Base-by-base conservation (phyloP, 768 basidiomycete species). In the Agaricus blazei region DNA sequence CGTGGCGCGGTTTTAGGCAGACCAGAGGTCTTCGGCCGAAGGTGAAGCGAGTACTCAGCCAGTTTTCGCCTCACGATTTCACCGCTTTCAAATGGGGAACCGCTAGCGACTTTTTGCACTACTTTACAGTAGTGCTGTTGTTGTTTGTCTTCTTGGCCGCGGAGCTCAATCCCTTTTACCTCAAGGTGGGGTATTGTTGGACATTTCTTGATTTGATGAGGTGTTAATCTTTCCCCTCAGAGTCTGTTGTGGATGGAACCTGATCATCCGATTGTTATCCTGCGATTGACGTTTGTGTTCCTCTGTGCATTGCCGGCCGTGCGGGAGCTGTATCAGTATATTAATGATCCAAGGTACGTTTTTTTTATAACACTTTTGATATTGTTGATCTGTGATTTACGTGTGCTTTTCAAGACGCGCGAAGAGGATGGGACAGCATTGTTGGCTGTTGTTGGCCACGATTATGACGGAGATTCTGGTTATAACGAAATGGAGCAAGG, bases 21-120 rank as follows among this genome's bases (percentile, higher is more conserved):
- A 87, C 83, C 52, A 83, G 81, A 59, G 90, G 90, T 24, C 67
- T 93, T 37, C 81, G 88, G 42, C 84, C 85, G 7, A 92, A 92
- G 66, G 87, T 90, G 26, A 82, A 78, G 57, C 82, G 91, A 23
- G 87, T 92, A 38, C 70, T 93, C 41, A 87, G 82, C 58, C 91
- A 93, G 63, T 90, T 93, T 67, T 88, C 88, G 8, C 91, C 91
- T 11, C 87, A 90, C 58, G 90, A 92, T 62, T 93, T 89, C 72
- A 93, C 90, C 15, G 80, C 87, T 9, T 93, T 93, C 76, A 83
- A 88, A 64, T 93, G 91, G 91, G 90, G 86, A 60, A 88, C 90
- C 1, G 83, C 88, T 8, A 75, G 77, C 45, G 83, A 83, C 37
- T 88, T 91, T 65, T 72, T 78, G 42, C 84, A 91, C 68, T 93